Evolutionary conservation across 495 filamentous ascomycete genomes (phyloP).

Genomic region (Choiromyces venosus): DNA sequence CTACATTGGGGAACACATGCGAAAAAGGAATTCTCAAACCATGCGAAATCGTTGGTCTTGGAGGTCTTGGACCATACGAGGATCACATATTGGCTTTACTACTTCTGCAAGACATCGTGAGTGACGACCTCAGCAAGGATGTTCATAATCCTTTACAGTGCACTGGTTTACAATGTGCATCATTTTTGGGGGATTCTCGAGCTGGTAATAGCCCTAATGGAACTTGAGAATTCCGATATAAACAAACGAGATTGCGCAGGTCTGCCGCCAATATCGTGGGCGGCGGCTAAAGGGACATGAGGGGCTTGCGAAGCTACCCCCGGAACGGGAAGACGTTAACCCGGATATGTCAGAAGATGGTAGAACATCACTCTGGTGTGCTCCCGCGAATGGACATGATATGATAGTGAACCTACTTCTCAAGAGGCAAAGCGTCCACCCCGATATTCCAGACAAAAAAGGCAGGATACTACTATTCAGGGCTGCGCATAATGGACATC

Average conservation of each 20-base stretch:
- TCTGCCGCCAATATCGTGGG: conserved; percentile 35
- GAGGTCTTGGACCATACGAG: background rate
- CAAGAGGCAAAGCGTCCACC: background rate
- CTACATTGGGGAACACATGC: background rate
- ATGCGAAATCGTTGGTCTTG: background rate
- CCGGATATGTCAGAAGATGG: conserved; percentile 26
- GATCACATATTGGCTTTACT: background rate
- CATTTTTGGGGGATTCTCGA: background rate
- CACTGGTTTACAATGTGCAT: background rate
- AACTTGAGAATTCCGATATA: background rate
- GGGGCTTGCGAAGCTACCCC: conserved; percentile 31
- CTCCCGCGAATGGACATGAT: conserved; percentile 44
- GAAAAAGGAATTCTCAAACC: background rate
- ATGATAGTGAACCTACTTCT: too few relatives aligned
- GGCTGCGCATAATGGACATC: background rate
- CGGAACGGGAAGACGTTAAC: conserved; percentile 22
- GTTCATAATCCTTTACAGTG: background rate
- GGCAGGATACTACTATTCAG: conserved; percentile 30
- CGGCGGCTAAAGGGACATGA: conserved; percentile 38
- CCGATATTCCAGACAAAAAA: conserved; percentile 8
- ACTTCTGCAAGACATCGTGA: background rate
- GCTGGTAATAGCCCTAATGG: background rate
- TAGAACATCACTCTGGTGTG: conserved; percentile 45
- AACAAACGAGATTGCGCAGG: background rate
- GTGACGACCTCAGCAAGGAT: background rate